phyloP scores from a whole-genome alignment of 768 basidiomycete genomes.

The Leccinum truebloodii region DNA sequence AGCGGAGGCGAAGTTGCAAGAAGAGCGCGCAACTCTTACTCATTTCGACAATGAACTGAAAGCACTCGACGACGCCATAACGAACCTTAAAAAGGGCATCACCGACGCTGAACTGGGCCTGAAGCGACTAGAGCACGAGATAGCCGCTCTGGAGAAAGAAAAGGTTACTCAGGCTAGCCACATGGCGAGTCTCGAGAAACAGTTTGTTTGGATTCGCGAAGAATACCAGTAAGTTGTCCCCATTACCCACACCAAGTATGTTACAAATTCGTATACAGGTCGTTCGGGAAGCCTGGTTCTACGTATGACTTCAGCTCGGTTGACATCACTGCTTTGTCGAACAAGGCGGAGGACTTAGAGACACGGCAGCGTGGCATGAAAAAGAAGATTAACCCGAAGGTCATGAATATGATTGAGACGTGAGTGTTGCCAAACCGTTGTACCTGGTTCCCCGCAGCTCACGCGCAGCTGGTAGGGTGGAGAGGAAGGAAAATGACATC shows the following conservation, averaged over 20 bases:
- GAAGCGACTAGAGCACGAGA: constrained; percentile 70
- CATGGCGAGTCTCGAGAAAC: constrained; percentile 71
- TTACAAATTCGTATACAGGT: constrained; percentile 41
- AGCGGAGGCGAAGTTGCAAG: constrained; percentile 71
- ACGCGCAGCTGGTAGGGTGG: constrained; percentile 57
- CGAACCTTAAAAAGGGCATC: constrained; percentile 73
- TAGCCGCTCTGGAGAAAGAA: constrained; percentile 65
- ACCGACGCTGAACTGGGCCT: constrained; percentile 64
- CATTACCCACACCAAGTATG: background rate
- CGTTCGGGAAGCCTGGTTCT: constrained; percentile 80
- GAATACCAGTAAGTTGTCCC: constrained; percentile 72
- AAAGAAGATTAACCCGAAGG: constrained; percentile 95
- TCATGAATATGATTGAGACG: constrained; percentile 95
- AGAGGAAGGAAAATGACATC: constrained; percentile 87
- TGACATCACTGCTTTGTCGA: constrained; percentile 59
- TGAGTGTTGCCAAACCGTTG: constrained; percentile 37
- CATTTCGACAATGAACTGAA: constrained; percentile 89
- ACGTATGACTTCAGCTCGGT: constrained; percentile 77
- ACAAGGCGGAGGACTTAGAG: constrained; percentile 74
- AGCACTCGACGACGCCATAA: constrained; percentile 79
- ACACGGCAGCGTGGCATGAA: constrained; percentile 82
- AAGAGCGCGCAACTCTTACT: constrained; percentile 84
- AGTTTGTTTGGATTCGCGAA: constrained; percentile 85
- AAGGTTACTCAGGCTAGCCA: constrained; percentile 50
- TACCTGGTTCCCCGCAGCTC: background rate